Evolutionary conservation across 768 basidiomycete genomes (phyloP).

Genomic region (Lactarius indigo): DNA sequence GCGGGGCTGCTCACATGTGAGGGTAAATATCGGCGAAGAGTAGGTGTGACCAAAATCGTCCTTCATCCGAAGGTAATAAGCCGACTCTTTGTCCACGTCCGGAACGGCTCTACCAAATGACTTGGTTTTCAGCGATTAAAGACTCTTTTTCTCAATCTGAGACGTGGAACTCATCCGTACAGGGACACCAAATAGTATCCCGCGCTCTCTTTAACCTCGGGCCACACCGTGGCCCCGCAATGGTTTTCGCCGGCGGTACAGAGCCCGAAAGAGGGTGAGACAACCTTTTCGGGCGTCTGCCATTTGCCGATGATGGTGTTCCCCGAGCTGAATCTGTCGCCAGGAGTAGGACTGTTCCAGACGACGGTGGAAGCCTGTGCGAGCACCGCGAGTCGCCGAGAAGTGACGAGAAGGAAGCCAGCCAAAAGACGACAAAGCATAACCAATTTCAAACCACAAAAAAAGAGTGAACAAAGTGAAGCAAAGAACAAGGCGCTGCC

Average conservation of each 20-base stretch:
- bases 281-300: constrained; percentile 28
- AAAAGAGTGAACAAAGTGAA: neutral
- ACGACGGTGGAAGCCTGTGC: constrained; percentile 22
- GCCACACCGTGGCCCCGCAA: constrained; percentile 32
- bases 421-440: constrained; percentile 11
- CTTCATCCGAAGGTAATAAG: constrained; percentile 32
- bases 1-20: constrained; percentile 29
- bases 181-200: constrained; percentile 31
- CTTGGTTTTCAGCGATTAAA: constrained; percentile 20
- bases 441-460: neutral
- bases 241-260: constrained; percentile 27
- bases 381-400: constrained; percentile 5
- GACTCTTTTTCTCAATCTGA: neutral
- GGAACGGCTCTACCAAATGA: constrained; percentile 27
- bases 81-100: constrained; percentile 26
- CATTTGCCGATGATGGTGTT: constrained; percentile 35
- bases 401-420: constrained; percentile 6
- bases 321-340: constrained; percentile 30
- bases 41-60: constrained; percentile 30
- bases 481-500: constrained; percentile 15
- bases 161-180: constrained; percentile 17
- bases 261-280: constrained; percentile 36
- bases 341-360: constrained; percentile 32
- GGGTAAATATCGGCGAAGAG: constrained; percentile 32
- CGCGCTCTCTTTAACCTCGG: constrained; percentile 28